Conservation (phyloP, 1,284 basidiomycete species). For the Leccinum discolor region DNA sequence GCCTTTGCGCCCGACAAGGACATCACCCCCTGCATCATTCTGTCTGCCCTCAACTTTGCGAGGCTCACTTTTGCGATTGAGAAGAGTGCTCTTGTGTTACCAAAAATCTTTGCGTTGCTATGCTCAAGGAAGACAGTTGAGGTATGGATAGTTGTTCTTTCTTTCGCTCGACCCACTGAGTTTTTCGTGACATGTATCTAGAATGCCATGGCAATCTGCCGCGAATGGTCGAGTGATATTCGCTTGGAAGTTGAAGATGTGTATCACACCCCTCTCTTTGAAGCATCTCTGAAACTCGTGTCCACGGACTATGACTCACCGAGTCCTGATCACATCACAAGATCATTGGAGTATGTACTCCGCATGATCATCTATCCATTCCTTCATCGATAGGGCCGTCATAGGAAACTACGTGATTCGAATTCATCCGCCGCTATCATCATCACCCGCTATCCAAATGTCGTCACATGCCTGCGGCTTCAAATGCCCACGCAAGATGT, state of each 20-base stretch:
- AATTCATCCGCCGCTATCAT: slow-evolving; percentile 42
- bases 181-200: slow-evolving; percentile 18
- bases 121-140: slow-evolving; percentile 40
- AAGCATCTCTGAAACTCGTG: slow-evolving; percentile 39
- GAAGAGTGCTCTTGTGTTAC: slow-evolving; percentile 28
- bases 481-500: slow-evolving; percentile 32
- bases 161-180: background rate
- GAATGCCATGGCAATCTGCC: slow-evolving; percentile 52
- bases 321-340: slow-evolving; percentile 36
- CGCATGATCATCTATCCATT: background rate
- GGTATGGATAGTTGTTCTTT: slow-evolving; percentile 20
- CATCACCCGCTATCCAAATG: slow-evolving; percentile 63
- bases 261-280: slow-evolving; percentile 40
- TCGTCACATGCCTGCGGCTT: slow-evolving; percentile 54
- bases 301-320: slow-evolving; percentile 41
- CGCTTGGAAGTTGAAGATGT: slow-evolving; percentile 54
- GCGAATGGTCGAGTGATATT: slow-evolving; percentile 42
- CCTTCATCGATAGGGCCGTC: background rate
- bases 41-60: slow-evolving; percentile 60
- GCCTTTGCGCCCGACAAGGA: slow-evolving; percentile 39
- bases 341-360: slow-evolving; percentile 42
- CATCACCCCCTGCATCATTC: slow-evolving; percentile 49
- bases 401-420: slow-evolving; percentile 32
- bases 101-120: slow-evolving; percentile 37
- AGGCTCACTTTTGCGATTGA: slow-evolving; percentile 44